Base-by-base conservation (phyloP, 2,329 filamentous ascomycete genomes). In the Periconia digitata region DNA sequence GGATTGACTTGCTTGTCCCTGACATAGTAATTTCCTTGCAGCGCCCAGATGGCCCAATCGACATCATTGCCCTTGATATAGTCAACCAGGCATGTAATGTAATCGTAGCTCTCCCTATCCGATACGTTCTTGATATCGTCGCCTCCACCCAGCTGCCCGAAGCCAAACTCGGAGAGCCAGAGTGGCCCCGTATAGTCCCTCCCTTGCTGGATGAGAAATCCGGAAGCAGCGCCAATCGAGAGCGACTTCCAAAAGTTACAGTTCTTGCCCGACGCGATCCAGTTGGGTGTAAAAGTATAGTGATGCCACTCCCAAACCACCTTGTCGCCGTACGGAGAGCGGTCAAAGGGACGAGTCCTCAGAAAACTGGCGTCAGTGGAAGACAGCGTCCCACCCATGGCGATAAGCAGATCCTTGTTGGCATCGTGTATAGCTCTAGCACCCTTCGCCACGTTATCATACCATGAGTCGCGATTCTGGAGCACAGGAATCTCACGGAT, bases 291-390 rank as follows among this genome's bases (percentile, higher is more conserved):
- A 40, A 58, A 60, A 42, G 71, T 72, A 71, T 84, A 84, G 24
- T 75, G 74, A 67, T 84, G 80, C 65, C 78, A 79, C 66, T 84
- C 81, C 79, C 80, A 83, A 12, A 83, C 79, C 49, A 79, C 73
- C 67, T 83, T 83, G 45, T 73, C 72, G 16, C 44, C 51, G 24
- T 43, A 59, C 10, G 62, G 70, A 3, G 63, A 63, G 39, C 72
- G 75, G 63, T 81, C 75, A 46, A 83, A 71, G 39, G 58, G 62
- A 22, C 60, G 59, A 27, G 50, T 55, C 23, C 71, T 64, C 27
- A 82, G 51, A 50, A 74, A 75, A 3, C 70, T 70, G 32, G 83
- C 68, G 60, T 83, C 79, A 3, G 78, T 81, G 6, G 76, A 67
- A 40, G 74, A 77, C 59, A 75, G 70, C 46, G 76, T 71, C 15